Evolutionary conservation across 352 stramenopile genomes (phyloP).

Genomic region (Phytophthora foliorum): DNA sequence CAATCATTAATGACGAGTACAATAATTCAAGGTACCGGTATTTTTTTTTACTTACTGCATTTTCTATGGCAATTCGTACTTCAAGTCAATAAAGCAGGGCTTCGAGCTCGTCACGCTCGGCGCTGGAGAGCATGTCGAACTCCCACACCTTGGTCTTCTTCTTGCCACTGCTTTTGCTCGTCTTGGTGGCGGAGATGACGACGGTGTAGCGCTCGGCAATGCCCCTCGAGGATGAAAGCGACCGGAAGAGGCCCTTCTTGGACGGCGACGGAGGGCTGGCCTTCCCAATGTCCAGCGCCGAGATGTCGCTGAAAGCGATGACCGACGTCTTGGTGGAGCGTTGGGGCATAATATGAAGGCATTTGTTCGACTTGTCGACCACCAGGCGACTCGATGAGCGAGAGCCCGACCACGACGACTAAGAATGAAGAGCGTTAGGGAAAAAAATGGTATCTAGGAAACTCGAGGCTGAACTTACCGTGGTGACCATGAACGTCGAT

Average conservation of each 20-base stretch:
- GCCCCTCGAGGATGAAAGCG: conserved; percentile 37
- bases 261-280: conserved; percentile 9
- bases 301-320: conserved; percentile 50
- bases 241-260: conserved; percentile 41
- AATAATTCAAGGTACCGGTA: too few species aligned
- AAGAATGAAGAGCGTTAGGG: not conserved
- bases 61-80: too few species aligned
- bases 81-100: conserved; percentile 14
- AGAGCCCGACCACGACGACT: conserved; percentile 59
- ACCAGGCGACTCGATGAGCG: conserved; percentile 50
- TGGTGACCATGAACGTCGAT: conserved; percentile 59
- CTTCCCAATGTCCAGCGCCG: conserved; percentile 34
- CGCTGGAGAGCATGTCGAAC: conserved; percentile 54
- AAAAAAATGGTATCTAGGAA: not conserved
- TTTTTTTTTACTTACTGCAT: too few species aligned
- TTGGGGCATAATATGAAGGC: conserved; percentile 37
- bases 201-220: conserved; percentile 36
- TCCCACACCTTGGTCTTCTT: conserved; percentile 19
- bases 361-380: conserved; percentile 32
- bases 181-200: conserved; percentile 15
- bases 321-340: conserved; percentile 32
- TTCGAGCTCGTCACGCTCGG: conserved; percentile 47
- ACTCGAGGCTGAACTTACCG: conserved; percentile 35
- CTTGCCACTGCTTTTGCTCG: conserved; percentile 1
- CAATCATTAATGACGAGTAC: too few species aligned